Base-by-base conservation (phyloP, 164 flowering plant genomes). In the Aristolochia fimbriata region DNA sequence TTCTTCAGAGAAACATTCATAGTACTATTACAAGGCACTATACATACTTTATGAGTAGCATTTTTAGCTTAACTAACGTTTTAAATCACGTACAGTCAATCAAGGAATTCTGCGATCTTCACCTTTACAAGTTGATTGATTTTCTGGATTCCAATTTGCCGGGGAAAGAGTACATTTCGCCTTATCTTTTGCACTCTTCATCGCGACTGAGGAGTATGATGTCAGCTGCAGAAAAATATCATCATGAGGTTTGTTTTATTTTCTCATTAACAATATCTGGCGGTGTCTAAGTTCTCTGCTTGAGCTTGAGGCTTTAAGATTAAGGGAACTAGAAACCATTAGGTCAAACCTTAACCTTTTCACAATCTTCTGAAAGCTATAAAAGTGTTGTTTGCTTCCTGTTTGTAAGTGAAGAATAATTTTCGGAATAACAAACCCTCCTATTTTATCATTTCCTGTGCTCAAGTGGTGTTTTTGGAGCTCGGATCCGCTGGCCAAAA, bases 231-330 rank as follows among this genome's bases (percentile, higher is more conserved):
- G 73, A 72, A 64, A 70, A 57, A 51, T 78, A 74, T 66, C 96
- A 89, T 66, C 87, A 80, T 58, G 62, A 89, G 93, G 96, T 86
- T 33, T 49, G 77, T 55, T 21, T 15, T 0, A 23, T 24, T 15
- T 49, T 49, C 52, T 17, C 52, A 17, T 37, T 7, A 10, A 37
- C 20, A 1, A 17, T 4, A 17, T 15, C 16, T 49, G 6, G 8
- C 16, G 52, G 8, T 17, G 8, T 3, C 2, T 11, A 17, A 27
- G 20, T 48, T 49, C 22, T 49, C 16, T 49, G 19, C 4, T 49
- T 49, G 2, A 5, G 7, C 22, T 49, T 49, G 2, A 8, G 19
- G 19, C 16, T 49, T 49, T 49, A 17, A 49, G 51, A 17, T 49
- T 11, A 13, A 15, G 52, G n/a, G 14, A 49, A 37, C 0, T 7